These are phyloP conservation scores for Bipolaris victoriae DNA, from an alignment of 2,329 filamentous ascomycete genomes.

Conservation along the genomic window DNA sequence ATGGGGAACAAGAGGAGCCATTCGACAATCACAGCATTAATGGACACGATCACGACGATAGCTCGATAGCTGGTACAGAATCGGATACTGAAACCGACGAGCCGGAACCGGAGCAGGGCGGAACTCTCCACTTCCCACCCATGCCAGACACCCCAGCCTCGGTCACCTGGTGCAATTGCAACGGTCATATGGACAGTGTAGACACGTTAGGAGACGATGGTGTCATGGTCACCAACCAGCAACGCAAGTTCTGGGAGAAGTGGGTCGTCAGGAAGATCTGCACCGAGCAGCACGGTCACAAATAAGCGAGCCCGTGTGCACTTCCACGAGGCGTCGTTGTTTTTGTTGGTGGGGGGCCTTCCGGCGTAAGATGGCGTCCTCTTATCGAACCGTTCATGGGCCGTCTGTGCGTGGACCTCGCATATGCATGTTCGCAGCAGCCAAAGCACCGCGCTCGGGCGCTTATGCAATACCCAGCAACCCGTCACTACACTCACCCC, in stretches of 20 bases:
- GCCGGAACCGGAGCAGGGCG: constrained; percentile 41
- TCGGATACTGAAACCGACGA: constrained; percentile 46
- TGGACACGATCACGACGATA: constrained; percentile 42
- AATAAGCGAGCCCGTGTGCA: constrained; percentile 27
- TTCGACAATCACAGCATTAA: constrained; percentile 33
- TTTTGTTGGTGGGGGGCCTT: constrained; percentile 5
- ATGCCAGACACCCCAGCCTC: constrained; percentile 55
- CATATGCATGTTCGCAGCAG: constrained; percentile 24
- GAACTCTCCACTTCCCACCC: constrained; percentile 55
- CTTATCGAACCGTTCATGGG: constrained; percentile 6
- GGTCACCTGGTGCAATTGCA: constrained; percentile 56
- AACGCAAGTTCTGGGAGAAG: constrained; percentile 62
- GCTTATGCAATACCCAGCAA: constrained; percentile 29
- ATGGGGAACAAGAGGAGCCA: constrained; percentile 34
- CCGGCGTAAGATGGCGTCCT: constrained; percentile 7
- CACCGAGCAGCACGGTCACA: constrained; percentile 48
- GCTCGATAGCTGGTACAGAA: constrained; percentile 43
- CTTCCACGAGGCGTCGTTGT: background rate
- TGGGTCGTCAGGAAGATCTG: constrained; percentile 59
- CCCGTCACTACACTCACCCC: constrained; percentile 12
- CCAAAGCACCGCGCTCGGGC: constrained; percentile 22
- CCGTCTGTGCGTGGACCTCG: constrained; percentile 13
- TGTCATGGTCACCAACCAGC: constrained; percentile 52
- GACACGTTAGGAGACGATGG: constrained; percentile 59
- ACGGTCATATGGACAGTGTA: constrained; percentile 49